Conservation (phyloP, 164 flowering plant genomes). For the Piper longum region DNA sequence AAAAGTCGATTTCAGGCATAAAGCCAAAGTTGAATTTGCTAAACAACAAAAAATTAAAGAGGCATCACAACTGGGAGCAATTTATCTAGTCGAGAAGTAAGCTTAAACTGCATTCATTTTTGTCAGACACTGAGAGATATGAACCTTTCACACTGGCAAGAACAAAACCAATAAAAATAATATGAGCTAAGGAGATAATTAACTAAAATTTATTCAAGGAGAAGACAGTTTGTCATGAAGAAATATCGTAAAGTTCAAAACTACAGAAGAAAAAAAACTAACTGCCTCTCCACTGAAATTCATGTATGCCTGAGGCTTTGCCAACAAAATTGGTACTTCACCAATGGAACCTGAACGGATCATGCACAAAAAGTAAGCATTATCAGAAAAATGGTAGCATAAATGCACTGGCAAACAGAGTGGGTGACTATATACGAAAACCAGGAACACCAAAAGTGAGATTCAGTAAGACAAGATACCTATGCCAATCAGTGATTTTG, state of each 20-base stretch:
- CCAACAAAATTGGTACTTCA: constrained; percentile 79
- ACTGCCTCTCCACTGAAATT: constrained; percentile 95
- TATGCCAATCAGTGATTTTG: constrained; percentile 84
- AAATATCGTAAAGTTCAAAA: neutral
- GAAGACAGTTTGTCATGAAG: neutral
- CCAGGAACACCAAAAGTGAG: neutral
- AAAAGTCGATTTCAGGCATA: no score
- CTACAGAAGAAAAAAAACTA: constrained; percentile 13
- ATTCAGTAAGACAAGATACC: constrained; percentile 27
- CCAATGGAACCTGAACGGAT: constrained; percentile 80
- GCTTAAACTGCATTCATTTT: no score
- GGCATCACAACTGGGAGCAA: no score
- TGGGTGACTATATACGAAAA: neutral
- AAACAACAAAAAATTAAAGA: no score
- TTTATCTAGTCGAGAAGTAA: no score
- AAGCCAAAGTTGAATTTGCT: no score
- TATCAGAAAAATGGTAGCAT: neutral
- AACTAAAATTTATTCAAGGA: no score
- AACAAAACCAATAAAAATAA: no score
- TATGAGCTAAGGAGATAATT: no score
- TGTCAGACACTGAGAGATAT: no score
- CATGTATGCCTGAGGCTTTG: constrained; percentile 92
- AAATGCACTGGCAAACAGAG: neutral
- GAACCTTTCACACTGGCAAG: no score
- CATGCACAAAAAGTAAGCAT: constrained; percentile 15